Conservation (phyloP, 805 yeast genomes). For the Ogataea paradorogensis region DNA sequence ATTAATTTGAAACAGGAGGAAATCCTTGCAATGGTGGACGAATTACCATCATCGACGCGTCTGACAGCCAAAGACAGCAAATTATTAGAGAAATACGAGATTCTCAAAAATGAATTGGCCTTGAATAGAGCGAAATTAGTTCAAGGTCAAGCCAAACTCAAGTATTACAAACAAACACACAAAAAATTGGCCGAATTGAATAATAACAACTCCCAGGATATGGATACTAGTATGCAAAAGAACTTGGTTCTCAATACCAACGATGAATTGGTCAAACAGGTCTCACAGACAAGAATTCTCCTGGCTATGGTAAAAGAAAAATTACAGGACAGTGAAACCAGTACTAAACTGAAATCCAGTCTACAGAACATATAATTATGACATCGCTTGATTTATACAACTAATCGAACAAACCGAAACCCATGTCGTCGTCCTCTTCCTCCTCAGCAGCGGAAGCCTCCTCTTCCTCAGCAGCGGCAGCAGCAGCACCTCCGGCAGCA, state of each 20-base stretch:
- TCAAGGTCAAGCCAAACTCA: conserved; percentile 14
- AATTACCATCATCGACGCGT: conserved; percentile 29
- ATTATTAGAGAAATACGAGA: conserved; percentile 27
- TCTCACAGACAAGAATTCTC: conserved; percentile 20
- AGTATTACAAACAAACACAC: conserved; percentile 18
- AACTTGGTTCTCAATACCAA: conserved; percentile 24
- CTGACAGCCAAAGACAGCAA: conserved; percentile 20
- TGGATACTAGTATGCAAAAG: conserved; percentile 18
- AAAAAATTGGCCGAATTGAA: conserved; percentile 12
- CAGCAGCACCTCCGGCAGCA: conserved; percentile 68
- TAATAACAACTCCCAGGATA: conserved; percentile 2
- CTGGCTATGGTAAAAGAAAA: conserved; percentile 19
- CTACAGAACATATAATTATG: conserved; percentile 2
- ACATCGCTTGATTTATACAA: conserved; percentile 11
- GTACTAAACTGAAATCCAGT: not conserved
- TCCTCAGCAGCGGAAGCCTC: conserved; percentile 46
- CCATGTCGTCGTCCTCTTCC: conserved; percentile 6
- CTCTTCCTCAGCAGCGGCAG: conserved; percentile 67
- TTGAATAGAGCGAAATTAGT: conserved; percentile 16
- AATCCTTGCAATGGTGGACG: conserved; percentile 26
- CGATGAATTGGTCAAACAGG: conserved; percentile 21
- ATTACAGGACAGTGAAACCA: conserved; percentile 9
- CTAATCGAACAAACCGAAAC: conserved; percentile 33
- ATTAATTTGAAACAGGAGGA: conserved; percentile 22
- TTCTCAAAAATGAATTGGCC: conserved; percentile 14